Percentiles rank a stretch among this genome's conserved stretches.
Conservation (phyloP, 2,329 filamentous ascomycete species). For the Diaporthe australafricana region DNA sequence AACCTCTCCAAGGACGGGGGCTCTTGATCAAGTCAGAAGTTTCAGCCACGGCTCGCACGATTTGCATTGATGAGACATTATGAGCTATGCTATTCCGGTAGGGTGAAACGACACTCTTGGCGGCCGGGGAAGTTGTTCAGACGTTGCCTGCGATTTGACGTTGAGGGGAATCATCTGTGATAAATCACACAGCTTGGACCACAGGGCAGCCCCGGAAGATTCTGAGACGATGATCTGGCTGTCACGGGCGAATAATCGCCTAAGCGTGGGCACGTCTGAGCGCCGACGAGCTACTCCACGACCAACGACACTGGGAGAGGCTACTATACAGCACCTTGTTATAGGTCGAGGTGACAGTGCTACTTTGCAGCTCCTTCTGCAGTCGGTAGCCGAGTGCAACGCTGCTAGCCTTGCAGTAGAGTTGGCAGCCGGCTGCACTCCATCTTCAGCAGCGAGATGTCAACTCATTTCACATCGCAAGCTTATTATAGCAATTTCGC, state of each 20-base stretch:
- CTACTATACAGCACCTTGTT: not conserved
- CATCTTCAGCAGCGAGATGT: not conserved
- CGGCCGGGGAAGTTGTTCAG: conserved; percentile 1
- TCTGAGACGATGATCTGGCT: conserved; percentile 25
- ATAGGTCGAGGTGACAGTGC: not conserved
- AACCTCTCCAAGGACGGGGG: not conserved
- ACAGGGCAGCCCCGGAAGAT: conserved; percentile 13
- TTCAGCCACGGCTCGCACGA: conserved; percentile 32
- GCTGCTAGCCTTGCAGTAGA: conserved; percentile 24
- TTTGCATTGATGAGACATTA: conserved; percentile 34
- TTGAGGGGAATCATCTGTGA: not conserved
- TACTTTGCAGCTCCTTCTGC: conserved; percentile 28
- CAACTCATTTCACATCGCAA: not conserved
- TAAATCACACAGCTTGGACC: conserved; percentile 13
- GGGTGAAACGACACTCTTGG: conserved; percentile 33
- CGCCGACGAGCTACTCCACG: conserved; percentile 2
- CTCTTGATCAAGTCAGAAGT: conserved; percentile 22
- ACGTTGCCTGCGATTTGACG: not conserved
- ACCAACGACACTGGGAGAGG: not conserved
- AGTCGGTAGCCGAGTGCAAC: conserved; percentile 27
- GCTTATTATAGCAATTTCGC: conserved; percentile 4
- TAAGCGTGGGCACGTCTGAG: conserved; percentile 24
- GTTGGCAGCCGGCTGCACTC: not conserved
- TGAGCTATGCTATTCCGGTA: conserved; percentile 18
- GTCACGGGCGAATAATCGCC: conserved; percentile 20